Evolutionary conservation across 2,329 filamentous ascomycete genomes (phyloP), one percentile per base, ranked within the genome.

Genomic region (Aspergillus tanneri): DNA sequence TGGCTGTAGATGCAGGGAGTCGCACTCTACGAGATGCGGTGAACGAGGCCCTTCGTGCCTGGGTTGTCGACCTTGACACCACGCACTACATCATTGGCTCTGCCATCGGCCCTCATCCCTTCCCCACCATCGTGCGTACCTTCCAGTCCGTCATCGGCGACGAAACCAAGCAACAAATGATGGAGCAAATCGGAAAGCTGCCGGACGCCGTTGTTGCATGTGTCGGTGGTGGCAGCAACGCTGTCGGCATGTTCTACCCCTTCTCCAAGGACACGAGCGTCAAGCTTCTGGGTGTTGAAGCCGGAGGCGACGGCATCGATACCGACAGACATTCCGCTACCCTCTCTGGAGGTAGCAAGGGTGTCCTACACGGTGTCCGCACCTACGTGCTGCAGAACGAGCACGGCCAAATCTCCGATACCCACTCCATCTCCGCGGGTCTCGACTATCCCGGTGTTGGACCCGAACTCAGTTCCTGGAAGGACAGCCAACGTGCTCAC

Each of bases 61-160:
- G 93, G 93, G 91, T 99, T 14, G 87, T 91, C 47, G 82, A 91
- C 59, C 87, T 99, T 12, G 85, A 91, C 61, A 95, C 89, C 14
- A 97, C 93, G 0, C 93, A 99, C 78, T 99, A 97, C 77, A 93
- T 97, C 62, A 95, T 99, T 61, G 93, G 93, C 47, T 96, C 90
- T 12, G 93, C 93, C 36, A 99, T 99, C 61, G 93, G 93, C 0
- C 93, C 93, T 39, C 93, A 99, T 69, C 93, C 93, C 9, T 97
- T 96, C 85, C 92, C 92, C 1, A 96, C 90, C 47, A 96, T 97
- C 55, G 92, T 97, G 41, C 86, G 92, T 53, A 96, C 92, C 0
- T 96, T 97, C 84, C 92, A 97, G 75, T 93, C 87, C 4, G 87
- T 99, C 54, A 99, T 99, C 58, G 93, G 93, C 46, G 83, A 87